phyloP scores from a whole-genome alignment of 1,284 basidiomycete species.

The Ceratobasidium theobromae region DNA sequence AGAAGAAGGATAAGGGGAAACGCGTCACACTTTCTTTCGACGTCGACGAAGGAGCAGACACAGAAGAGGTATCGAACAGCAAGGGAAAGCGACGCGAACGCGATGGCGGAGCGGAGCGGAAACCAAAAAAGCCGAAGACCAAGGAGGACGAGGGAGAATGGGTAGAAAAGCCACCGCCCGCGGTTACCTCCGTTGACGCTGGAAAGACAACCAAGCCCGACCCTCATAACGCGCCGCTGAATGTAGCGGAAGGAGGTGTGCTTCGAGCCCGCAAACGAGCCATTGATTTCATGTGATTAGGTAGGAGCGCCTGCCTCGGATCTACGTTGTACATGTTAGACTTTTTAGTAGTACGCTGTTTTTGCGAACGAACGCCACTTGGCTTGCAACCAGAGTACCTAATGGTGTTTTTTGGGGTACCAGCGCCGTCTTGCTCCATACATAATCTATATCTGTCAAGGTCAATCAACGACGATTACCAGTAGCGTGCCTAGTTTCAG shows the following conservation, averaged over 20 bases:
- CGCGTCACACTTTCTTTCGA: constrained; percentile 39
- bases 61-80: constrained; percentile 39
- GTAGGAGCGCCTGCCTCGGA: too few species aligned
- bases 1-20: constrained; percentile 38
- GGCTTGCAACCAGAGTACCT: too few species aligned
- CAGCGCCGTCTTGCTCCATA: too few species aligned
- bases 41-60: constrained; percentile 41
- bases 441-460: too few species aligned
- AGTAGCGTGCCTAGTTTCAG: too few species aligned
- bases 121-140: constrained; percentile 48
- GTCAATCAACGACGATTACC: too few species aligned
- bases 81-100: constrained; percentile 44
- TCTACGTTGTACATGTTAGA: too few species aligned
- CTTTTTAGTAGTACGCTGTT: too few species aligned
- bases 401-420: too few species aligned
- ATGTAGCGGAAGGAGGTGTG: constrained; percentile 27
- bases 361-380: too few species aligned
- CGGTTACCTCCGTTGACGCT: constrained; percentile 33
- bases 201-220: constrained; percentile 2
- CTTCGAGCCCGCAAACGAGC: constrained; percentile 38
- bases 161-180: constrained; percentile 50
- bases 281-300: constrained; percentile 30
- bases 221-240: background rate
- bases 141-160: constrained; percentile 52
- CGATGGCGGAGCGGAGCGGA: constrained; percentile 48